These are phyloP conservation scores for Parathielavia appendiculata DNA, from an alignment of 495 filamentous ascomycete species.

Conservation along the genomic window DNA sequence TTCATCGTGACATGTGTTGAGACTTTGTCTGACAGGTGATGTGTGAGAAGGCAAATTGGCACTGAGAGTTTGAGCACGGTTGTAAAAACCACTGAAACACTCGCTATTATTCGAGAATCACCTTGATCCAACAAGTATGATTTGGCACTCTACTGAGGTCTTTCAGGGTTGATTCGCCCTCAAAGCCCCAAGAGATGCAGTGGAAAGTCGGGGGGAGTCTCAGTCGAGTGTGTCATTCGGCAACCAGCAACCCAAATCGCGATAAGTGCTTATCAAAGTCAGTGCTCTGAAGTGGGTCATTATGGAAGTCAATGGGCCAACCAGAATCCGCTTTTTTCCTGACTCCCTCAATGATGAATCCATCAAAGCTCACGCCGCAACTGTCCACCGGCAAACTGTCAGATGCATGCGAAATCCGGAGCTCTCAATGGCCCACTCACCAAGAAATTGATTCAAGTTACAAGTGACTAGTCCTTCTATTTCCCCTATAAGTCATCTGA, in stretches of 20 bases:
- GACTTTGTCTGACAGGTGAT: not conserved
- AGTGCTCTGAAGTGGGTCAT: no score
- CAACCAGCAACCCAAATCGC: conserved; percentile 16
- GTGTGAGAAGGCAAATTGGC: no score
- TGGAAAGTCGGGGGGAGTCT: not conserved
- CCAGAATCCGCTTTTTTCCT: no score
- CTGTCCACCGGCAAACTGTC: no score
- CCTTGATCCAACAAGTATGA: not conserved
- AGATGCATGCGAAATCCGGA: no score
- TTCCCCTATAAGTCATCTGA: no score
- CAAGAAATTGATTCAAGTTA: no score
- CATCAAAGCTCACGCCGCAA: no score
- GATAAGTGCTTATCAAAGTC: conserved; percentile 10
- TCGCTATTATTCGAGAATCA: not conserved
- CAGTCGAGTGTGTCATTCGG: conserved; percentile 24
- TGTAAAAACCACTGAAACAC: not conserved
- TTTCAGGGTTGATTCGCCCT: not conserved
- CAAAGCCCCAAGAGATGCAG: not conserved
- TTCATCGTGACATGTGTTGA: conserved; percentile 20
- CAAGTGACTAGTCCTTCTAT: no score
- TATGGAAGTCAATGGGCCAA: no score
- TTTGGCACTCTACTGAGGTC: not conserved
- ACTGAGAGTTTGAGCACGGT: not conserved
- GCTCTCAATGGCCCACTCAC: no score
- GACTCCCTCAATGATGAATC: no score